Conservation (phyloP, 2,329 filamentous ascomycete genomes). For the Verticillium dahliae region DNA sequence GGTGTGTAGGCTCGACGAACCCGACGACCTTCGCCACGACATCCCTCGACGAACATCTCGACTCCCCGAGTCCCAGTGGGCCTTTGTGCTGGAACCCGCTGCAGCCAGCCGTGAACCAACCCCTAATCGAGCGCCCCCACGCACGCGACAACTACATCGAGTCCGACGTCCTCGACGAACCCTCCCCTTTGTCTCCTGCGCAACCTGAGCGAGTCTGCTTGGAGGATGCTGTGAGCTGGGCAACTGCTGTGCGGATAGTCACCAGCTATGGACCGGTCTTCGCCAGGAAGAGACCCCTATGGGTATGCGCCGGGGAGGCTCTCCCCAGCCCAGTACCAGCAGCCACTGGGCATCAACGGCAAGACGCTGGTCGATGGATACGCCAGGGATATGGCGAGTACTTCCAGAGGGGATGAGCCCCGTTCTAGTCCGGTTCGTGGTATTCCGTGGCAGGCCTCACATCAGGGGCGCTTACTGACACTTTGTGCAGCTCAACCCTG, state of each 20-base stretch:
- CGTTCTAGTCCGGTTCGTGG: constrained; percentile 52
- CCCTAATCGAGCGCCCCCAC: not conserved
- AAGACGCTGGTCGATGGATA: constrained; percentile 55
- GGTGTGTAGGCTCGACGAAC: not conserved
- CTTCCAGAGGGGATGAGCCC: constrained; percentile 46
- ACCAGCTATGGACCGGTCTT: constrained; percentile 31
- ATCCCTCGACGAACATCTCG: not conserved
- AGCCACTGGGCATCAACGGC: constrained; percentile 28
- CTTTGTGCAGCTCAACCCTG: constrained; percentile 37
- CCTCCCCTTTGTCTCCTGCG: not conserved
- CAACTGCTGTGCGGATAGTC: not conserved
- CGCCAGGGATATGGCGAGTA: constrained; percentile 44
- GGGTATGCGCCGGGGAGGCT: constrained; percentile 25
- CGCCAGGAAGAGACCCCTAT: constrained; percentile 24
- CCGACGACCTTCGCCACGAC: not conserved
- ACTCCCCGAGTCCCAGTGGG: not conserved
- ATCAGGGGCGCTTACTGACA: not conserved
- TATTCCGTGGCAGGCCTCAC: not conserved
- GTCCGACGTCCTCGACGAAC: not conserved
- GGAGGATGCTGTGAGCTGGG: not conserved
- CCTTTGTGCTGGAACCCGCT: not conserved
- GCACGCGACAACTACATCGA: not conserved
- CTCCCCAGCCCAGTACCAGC: constrained; percentile 20
- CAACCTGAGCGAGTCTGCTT: not conserved
- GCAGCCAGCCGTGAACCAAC: not conserved